Percentiles rank a stretch among this genome's conserved stretches.
Conservation (phyloP, 1,284 basidiomycete species). For the Bondarzewia mesenterica region DNA sequence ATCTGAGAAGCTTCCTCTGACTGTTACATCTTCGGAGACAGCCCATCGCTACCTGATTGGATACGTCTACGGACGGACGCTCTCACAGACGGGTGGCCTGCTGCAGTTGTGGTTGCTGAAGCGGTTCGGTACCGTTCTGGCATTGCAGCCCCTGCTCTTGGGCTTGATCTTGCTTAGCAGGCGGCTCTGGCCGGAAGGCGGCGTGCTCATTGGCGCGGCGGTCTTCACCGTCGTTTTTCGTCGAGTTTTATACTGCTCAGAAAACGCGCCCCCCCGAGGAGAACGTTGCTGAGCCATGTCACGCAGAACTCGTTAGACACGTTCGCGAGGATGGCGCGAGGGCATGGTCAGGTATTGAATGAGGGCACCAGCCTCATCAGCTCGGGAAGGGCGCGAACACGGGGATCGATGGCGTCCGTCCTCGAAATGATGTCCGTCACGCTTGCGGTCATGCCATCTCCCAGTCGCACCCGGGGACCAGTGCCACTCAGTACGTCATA, state of each 20-base stretch:
- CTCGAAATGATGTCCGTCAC: slow-evolving; percentile 76
- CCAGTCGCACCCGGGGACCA: slow-evolving; percentile 45
- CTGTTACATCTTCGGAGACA: slow-evolving; percentile 22
- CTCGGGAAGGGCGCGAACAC: slow-evolving; percentile 35
- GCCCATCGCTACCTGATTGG: slow-evolving; percentile 70
- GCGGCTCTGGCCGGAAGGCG: slow-evolving; percentile 63
- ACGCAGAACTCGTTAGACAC: slow-evolving; percentile 49
- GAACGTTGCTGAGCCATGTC: slow-evolving; percentile 42
- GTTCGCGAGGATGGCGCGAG: slow-evolving; percentile 36
- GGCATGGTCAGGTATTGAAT: slow-evolving; percentile 27
- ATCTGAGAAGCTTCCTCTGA: neutral
- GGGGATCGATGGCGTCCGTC: slow-evolving; percentile 68
- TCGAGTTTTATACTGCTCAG: slow-evolving; percentile 47
- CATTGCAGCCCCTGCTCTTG: slow-evolving; percentile 65
- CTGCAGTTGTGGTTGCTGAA: slow-evolving; percentile 69
- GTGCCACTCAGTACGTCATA: slow-evolving; percentile 55
- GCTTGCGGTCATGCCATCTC: slow-evolving; percentile 59
- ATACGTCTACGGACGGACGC: slow-evolving; percentile 64
- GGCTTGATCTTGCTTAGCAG: slow-evolving; percentile 66
- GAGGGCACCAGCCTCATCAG: slow-evolving; percentile 47
- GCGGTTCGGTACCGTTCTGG: slow-evolving; percentile 55
- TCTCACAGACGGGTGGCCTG: slow-evolving; percentile 63
- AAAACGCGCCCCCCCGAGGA: slow-evolving; percentile 41
- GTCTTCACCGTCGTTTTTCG: slow-evolving; percentile 42
- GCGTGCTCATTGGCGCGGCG: slow-evolving; percentile 49